These are phyloP conservation scores for Nepenthes alata DNA, from an alignment of 179 eudicot genomes.

Conservation along the genomic window DNA sequence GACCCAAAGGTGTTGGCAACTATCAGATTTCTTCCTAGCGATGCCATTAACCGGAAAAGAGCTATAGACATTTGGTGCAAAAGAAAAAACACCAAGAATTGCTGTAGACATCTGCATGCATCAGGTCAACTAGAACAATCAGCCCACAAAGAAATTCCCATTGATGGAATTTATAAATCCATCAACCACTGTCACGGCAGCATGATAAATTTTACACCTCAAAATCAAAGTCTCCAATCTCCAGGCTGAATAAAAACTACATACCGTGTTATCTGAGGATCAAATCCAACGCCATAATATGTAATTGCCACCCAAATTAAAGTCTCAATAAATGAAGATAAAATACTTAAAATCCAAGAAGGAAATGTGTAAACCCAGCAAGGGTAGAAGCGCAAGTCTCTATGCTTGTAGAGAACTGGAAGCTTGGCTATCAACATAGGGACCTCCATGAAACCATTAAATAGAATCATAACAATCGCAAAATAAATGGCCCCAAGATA, in stretches of 20 bases:
- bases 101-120: constrained; percentile 48
- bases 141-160: background rate
- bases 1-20: constrained; percentile 86
- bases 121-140: constrained; percentile 1
- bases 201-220: background rate
- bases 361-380: constrained; percentile 76
- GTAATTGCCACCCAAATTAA: constrained; percentile 60
- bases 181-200: background rate
- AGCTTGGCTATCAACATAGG: constrained; percentile 68
- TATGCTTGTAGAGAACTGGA: constrained; percentile 75
- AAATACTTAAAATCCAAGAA: constrained; percentile 76
- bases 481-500: constrained; percentile 73
- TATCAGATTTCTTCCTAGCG: constrained; percentile 62
- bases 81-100: constrained; percentile 51
- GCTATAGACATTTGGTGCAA: constrained; percentile 73
- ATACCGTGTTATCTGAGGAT: constrained; percentile 61
- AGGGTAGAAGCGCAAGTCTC: constrained; percentile 65
- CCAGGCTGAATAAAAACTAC: background rate
- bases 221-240: background rate
- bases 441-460: constrained; percentile 79
- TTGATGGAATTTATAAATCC: background rate
- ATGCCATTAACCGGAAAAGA: constrained; percentile 69
- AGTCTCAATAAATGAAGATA: constrained; percentile 51
- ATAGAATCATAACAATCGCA: constrained; percentile 56
- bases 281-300: constrained; percentile 65